phyloP scores from a whole-genome alignment of 1,139 yeast species.

The Maudiozyma humilis region DNA sequence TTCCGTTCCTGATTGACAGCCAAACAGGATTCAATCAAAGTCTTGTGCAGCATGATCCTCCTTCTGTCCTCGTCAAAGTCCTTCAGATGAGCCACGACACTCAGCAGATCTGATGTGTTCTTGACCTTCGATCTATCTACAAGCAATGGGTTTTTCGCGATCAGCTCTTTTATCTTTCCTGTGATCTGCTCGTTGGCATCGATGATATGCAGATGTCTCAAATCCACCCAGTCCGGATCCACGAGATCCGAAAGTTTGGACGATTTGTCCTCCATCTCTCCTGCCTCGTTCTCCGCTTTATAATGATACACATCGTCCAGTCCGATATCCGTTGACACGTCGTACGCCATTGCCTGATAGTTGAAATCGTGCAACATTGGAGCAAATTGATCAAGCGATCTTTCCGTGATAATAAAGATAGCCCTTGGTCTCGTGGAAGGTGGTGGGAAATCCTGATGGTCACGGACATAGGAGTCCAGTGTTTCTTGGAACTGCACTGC shows the following conservation, averaged over 20 bases:
- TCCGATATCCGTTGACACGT: constrained; percentile 40
- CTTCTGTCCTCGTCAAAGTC: constrained; percentile 63
- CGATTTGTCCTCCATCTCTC: constrained; percentile 41
- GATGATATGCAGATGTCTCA: constrained; percentile 70
- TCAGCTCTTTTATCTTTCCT: constrained; percentile 56
- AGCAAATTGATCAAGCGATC: constrained; percentile 75
- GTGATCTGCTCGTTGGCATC: constrained; percentile 63
- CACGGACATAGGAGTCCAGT: constrained; percentile 67
- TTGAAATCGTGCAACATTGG: constrained; percentile 86
- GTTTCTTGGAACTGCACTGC: constrained; percentile 66
- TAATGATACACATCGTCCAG: constrained; percentile 49
- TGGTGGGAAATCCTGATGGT: constrained; percentile 54
- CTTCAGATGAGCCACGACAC: constrained; percentile 58
- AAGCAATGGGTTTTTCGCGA: constrained; percentile 63
- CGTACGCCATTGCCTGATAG: constrained; percentile 93
- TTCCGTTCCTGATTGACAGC: constrained; percentile 44
- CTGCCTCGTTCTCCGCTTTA: constrained; percentile 52
- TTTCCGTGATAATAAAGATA: constrained; percentile 65
- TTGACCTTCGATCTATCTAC: constrained; percentile 56
- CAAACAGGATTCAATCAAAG: constrained; percentile 51
- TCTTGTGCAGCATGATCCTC: constrained; percentile 51
- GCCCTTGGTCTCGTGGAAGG: constrained; percentile 55
- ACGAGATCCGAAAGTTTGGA: constrained; percentile 44
- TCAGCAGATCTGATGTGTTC: constrained; percentile 52
- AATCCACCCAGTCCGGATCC: constrained; percentile 67